phyloP scores from a whole-genome alignment of 768 basidiomycete genomes.

The Trametes coccinea region DNA sequence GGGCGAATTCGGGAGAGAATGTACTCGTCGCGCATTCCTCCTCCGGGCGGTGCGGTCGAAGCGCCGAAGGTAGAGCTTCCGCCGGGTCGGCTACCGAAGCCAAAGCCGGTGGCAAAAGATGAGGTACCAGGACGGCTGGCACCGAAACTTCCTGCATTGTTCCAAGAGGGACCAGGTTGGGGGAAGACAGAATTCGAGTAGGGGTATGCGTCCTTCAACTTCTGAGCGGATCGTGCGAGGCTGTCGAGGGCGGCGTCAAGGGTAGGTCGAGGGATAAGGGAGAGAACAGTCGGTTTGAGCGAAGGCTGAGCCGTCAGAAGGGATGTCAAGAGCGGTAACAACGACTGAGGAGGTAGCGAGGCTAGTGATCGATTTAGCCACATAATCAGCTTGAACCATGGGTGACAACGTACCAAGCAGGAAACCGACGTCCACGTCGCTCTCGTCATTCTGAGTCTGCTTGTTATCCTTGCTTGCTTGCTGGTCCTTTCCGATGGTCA shows the following conservation, averaged over 20 bases:
- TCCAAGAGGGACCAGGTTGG: slow-evolving; percentile 32
- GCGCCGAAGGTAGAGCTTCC: slow-evolving; percentile 12
- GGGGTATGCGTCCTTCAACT: slow-evolving; percentile 79
- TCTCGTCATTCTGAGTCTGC: slow-evolving; percentile 43
- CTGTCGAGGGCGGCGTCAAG: slow-evolving; percentile 73
- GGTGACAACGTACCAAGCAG: slow-evolving; percentile 60
- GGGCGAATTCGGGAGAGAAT: slow-evolving; percentile 73
- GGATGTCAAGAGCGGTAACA: slow-evolving; percentile 71
- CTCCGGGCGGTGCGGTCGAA: slow-evolving; percentile 16
- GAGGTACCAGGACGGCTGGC: background rate
- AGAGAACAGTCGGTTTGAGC: slow-evolving; percentile 69
- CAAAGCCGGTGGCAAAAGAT: slow-evolving; percentile 23
- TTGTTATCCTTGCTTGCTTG: slow-evolving; percentile 52
- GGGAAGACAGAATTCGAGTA: slow-evolving; percentile 59
- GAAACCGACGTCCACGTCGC: slow-evolving; percentile 78
- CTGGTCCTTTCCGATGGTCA: slow-evolving; percentile 37
- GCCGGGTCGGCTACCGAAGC: slow-evolving; percentile 25
- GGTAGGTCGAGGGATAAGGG: slow-evolving; percentile 83
- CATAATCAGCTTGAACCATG: background rate
- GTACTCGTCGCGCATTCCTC: slow-evolving; percentile 80
- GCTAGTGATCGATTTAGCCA: slow-evolving; percentile 46
- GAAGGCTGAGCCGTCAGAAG: slow-evolving; percentile 67
- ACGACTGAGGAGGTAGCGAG: slow-evolving; percentile 73
- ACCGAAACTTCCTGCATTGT: slow-evolving; percentile 22
- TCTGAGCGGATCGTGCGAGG: slow-evolving; percentile 65